Percentiles rank a stretch among this genome's conserved stretches.
phyloP scores from a whole-genome alignment of 225 moss, liverwort and hornwort genomes.

The Marchantia paleacea region DNA sequence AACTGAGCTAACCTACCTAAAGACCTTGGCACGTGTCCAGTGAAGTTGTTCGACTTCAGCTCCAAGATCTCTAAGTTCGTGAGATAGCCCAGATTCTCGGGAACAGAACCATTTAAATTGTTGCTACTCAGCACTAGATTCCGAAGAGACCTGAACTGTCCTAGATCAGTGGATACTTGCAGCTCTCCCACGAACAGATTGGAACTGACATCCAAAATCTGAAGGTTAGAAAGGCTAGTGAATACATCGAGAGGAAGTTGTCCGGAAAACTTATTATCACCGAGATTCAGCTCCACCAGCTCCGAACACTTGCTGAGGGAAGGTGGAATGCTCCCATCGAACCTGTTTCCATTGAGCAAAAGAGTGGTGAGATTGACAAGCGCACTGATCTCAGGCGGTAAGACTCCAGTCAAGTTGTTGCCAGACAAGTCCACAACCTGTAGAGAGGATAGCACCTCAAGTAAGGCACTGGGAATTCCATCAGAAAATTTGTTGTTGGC shows the following conservation, averaged over 20 bases:
- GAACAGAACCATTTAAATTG: neutral
- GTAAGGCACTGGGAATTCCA: neutral
- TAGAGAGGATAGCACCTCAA: neutral
- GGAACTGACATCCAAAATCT: constrained; percentile 9
- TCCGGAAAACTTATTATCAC: constrained; percentile 11
- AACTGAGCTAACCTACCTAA: neutral
- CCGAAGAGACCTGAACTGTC: constrained; percentile 14
- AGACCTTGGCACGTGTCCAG: constrained; percentile 11
- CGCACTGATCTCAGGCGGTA: constrained; percentile 12
- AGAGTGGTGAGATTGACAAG: constrained; percentile 15
- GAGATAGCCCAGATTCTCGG: constrained; percentile 21
- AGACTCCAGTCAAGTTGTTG: constrained; percentile 23
- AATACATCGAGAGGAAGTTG: constrained; percentile 16
- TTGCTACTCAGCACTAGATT: constrained; percentile 13
- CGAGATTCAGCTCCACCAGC: constrained; percentile 23
- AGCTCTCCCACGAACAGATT: constrained; percentile 14
- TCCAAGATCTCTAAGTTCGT: constrained; percentile 15
- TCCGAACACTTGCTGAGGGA: constrained; percentile 24
- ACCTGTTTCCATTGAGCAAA: neutral
- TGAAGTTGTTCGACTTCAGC: constrained; percentile 27
- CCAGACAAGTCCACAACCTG: constrained; percentile 18
- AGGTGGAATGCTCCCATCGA: constrained; percentile 14
- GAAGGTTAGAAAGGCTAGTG: constrained; percentile 2
- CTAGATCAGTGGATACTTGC: neutral
- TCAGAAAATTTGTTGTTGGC: neutral